Base-by-base conservation (phyloP, 202 grass and related monocot genomes). In the Hordeum pubiflorum region DNA sequence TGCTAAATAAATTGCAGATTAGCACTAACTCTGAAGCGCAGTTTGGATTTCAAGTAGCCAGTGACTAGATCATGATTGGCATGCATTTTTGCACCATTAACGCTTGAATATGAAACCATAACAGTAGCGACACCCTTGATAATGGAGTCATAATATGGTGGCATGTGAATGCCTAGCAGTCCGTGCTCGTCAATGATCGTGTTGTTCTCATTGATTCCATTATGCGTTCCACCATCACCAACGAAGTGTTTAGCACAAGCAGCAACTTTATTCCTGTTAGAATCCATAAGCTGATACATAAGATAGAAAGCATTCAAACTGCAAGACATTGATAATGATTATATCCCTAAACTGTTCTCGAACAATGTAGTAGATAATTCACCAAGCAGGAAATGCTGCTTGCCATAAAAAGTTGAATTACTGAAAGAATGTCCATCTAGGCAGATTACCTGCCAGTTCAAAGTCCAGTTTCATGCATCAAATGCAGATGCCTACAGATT, bases 171-270 rank as follows among this genome's bases (percentile, higher is more conserved):
- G 90, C 88, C 81, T 52, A 94, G 68, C 33, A 97, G 82, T 54
- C 86, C 95, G 60, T 86, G 91, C 37, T 77, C 66, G 52, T 93
- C 90, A 78, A 93, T 77, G 37, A 97, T 85, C 5, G 92, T 94
- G 72, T 97, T 97, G 75, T 97, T 97, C 79, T 97, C 95, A 82
- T 97, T 93, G 77, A 97, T 94, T 80, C 95, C 95, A 78, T 89
- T 84, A 62, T 94, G 84, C 34, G 92, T 97, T 54, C 95, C 95
- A 84, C 95, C 95, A 91, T 97, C 95, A 80, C 92, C 95, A 82
- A 97, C 88, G 32, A 83, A 97, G 76, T 97, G 95, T 58, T 97
- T 97, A 74, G 95, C 95, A 72, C 95, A 97, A 60, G 95, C 95
- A 80, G 84, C 92, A 81, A 97, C 95, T 84, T 93, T 97, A 73